Conservation (phyloP, 202 grass and related monocot genomes). For the Brachypodium distachyon region DNA sequence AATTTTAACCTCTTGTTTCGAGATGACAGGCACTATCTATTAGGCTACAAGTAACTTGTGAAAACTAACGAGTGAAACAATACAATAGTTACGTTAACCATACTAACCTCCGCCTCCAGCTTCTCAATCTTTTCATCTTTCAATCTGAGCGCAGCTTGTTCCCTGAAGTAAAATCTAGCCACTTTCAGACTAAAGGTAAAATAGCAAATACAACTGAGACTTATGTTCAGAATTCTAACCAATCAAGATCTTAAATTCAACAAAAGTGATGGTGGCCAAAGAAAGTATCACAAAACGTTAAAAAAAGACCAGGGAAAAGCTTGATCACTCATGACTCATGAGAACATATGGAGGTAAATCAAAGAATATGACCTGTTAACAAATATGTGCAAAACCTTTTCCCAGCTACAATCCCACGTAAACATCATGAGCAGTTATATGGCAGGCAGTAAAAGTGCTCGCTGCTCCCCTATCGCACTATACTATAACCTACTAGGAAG, state of each 20-base stretch:
- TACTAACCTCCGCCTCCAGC: constrained; percentile 76
- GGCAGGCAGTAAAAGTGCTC: neutral
- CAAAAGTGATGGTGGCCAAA: neutral
- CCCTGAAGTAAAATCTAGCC: constrained; percentile 39
- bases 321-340: neutral
- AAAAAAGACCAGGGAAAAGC: neutral
- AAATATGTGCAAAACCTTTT: neutral
- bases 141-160: constrained; percentile 43
- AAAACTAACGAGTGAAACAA: neutral
- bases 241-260: neutral
- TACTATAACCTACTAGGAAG: constrained; percentile 1
- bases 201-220: neutral
- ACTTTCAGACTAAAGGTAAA: neutral
- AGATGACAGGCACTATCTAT: neutral
- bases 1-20: neutral
- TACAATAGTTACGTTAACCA: neutral
- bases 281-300: neutral
- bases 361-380: neutral
- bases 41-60: neutral
- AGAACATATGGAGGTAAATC: neutral
- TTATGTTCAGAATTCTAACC: neutral
- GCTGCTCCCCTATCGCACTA: neutral
- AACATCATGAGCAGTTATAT: neutral
- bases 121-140: constrained; percentile 71
- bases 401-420: neutral